These are phyloP conservation scores for Favolaschia claudopus DNA, from an alignment of 768 basidiomycete genomes.

Conservation along the genomic window DNA sequence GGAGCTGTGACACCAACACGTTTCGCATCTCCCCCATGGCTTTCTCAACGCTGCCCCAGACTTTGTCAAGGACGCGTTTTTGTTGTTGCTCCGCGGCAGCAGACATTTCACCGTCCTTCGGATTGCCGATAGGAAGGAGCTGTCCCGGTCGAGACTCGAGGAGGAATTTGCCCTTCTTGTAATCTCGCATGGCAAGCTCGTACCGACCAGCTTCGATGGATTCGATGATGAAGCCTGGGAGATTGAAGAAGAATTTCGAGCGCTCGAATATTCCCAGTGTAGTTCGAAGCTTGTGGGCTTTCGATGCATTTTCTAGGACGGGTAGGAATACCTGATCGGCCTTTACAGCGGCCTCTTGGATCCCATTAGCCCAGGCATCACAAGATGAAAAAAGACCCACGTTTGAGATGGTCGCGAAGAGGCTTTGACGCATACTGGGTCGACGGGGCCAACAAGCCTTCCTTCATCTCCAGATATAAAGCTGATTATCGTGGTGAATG, in stretches of 20 bases:
- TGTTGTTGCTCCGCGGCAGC: slow-evolving; percentile 75
- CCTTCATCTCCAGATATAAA: slow-evolving; percentile 91
- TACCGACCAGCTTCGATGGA: slow-evolving; percentile 92
- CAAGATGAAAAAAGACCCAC: slow-evolving; percentile 49
- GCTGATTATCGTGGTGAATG: slow-evolving; percentile 53
- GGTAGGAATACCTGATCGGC: slow-evolving; percentile 97
- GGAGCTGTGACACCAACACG: slow-evolving; percentile 77
- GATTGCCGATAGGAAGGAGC: slow-evolving; percentile 71
- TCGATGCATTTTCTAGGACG: slow-evolving; percentile 93
- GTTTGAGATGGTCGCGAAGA: slow-evolving; percentile 84
- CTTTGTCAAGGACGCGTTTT: slow-evolving; percentile 92
- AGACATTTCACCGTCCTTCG: slow-evolving; percentile 61
- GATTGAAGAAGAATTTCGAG: slow-evolving; percentile 97
- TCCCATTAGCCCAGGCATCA: neutral
- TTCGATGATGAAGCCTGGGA: slow-evolving; percentile 91
- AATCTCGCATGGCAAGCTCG: slow-evolving; percentile 92
- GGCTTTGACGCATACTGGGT: slow-evolving; percentile 87
- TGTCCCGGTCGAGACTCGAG: slow-evolving; percentile 91
- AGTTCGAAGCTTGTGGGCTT: slow-evolving; percentile 90
- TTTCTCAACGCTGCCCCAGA: slow-evolving; percentile 94
- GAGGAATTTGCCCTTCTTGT: slow-evolving; percentile 95
- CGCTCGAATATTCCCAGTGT: slow-evolving; percentile 96
- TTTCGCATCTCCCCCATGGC: slow-evolving; percentile 92
- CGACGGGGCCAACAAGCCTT: slow-evolving; percentile 77
- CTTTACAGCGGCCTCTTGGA: slow-evolving; percentile 84